These are phyloP conservation scores for Lactuca saligna DNA, from an alignment of 129 eudicot species.

Conservation along the genomic window DNA sequence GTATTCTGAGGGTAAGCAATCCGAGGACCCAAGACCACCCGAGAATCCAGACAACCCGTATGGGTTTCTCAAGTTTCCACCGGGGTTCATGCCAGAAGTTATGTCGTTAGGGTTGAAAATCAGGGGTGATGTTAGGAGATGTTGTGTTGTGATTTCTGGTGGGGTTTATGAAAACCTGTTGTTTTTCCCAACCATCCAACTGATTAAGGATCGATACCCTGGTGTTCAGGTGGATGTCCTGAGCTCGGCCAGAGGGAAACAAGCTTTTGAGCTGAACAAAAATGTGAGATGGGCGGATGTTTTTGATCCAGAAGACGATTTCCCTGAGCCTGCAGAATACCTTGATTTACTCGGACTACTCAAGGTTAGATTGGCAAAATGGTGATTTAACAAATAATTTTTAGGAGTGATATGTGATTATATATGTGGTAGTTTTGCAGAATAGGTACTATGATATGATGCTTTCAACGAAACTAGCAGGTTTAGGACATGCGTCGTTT, in stretches of 20 bases:
- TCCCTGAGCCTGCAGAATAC: constrained; percentile 76
- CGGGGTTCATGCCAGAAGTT: constrained; percentile 67
- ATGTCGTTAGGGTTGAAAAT: constrained; percentile 72
- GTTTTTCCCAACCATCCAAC: constrained; percentile 81
- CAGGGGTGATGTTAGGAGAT: constrained; percentile 88
- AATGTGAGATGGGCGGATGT: constrained; percentile 94
- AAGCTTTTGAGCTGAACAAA: constrained; percentile 77
- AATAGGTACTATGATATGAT: constrained; percentile 80
- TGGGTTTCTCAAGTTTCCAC: constrained; percentile 87
- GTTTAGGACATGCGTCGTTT: constrained; percentile 95
- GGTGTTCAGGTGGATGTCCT: constrained; percentile 85
- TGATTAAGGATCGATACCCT: constrained; percentile 82
- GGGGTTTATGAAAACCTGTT: constrained; percentile 91
- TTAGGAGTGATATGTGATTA: not conserved
- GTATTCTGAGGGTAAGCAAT: constrained; percentile 74
- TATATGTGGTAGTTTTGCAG: constrained; percentile 35
- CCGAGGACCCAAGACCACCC: constrained; percentile 88
- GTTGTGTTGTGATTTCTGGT: constrained; percentile 74
- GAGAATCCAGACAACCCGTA: constrained; percentile 75
- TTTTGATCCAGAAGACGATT: constrained; percentile 67
- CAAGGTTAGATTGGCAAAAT: constrained; percentile 51
- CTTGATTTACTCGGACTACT: constrained; percentile 72
- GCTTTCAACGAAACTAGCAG: constrained; percentile 82
- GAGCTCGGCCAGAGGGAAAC: constrained; percentile 77
- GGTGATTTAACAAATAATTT: not conserved